Evolutionary conservation across 2,329 filamentous ascomycete species (phyloP).

Genomic region (Colletotrichum somersetense): DNA sequence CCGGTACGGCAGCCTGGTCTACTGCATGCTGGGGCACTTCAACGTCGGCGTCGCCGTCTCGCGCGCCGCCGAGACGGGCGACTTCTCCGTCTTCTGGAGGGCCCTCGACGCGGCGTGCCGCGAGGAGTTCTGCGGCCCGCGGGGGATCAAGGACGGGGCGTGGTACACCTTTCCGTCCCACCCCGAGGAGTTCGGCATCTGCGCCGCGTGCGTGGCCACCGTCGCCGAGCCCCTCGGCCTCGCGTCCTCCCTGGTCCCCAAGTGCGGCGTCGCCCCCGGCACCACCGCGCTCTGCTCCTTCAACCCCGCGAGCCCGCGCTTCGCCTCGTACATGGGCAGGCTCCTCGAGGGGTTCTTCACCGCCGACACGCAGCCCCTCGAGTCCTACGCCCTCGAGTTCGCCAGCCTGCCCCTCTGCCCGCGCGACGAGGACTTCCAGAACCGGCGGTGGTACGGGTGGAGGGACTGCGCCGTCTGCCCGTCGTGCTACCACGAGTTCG

Average conservation of each 20-base stretch:
- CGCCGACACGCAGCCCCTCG: slow-evolving; percentile 46
- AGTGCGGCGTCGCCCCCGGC: slow-evolving; percentile 37
- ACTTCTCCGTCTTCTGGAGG: slow-evolving; percentile 52
- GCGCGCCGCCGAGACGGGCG: slow-evolving; percentile 47
- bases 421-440: slow-evolving; percentile 45
- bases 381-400: slow-evolving; percentile 48
- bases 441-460: slow-evolving; percentile 54
- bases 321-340: slow-evolving; percentile 43
- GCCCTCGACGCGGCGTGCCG: slow-evolving; percentile 46
- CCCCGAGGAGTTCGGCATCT: slow-evolving; percentile 52
- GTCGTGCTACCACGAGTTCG: slow-evolving; percentile 53
- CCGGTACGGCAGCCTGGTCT: slow-evolving; percentile 40
- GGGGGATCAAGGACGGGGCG: slow-evolving; percentile 47
- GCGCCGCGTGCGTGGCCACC: slow-evolving; percentile 51
- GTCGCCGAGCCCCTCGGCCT: slow-evolving; percentile 50
- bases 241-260: slow-evolving; percentile 48
- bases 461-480: slow-evolving; percentile 52
- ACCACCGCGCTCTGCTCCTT: slow-evolving; percentile 51
- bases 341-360: slow-evolving; percentile 49
- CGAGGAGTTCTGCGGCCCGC: slow-evolving; percentile 49
- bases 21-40: slow-evolving; percentile 49
- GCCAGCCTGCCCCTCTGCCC: slow-evolving; percentile 48
- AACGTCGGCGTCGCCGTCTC: slow-evolving; percentile 50
- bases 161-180: slow-evolving; percentile 54
- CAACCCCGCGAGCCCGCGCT: slow-evolving; percentile 49